Evolutionary conservation across 139 green algal species (phyloP), one percentile per base, ranked within the genome.

Genomic region (Gonium pectorale): DNA sequence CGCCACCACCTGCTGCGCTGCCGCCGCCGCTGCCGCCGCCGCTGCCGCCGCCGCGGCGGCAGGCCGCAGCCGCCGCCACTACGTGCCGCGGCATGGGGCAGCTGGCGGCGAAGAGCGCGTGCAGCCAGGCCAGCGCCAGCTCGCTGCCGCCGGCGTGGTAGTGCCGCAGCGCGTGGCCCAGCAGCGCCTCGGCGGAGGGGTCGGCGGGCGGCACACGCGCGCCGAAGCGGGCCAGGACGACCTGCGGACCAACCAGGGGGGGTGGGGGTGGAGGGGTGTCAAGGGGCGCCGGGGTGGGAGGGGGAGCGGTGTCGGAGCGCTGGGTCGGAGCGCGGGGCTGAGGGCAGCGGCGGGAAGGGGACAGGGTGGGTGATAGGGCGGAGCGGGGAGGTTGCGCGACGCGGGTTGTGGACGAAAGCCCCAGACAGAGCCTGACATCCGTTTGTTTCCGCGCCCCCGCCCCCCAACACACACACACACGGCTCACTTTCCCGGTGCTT

Each of bases 151-250:
- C 62, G 6, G 77, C 40, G 37, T 89, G 73, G 40, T 84, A 92
- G 52, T 85, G 69, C 15, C 27, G 80, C 31, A 94, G 56, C 31
- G 85, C 44, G 64, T 91, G 52, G 33, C 79, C 17, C 63, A 94
- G 87, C 70, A 94, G 33, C 62, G 87, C 52, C 21, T 93, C 87
- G 21, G 60, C 75, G 11, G 83, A 44, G 27, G 63, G 33, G 52
- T 93, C 89, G 4, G 4, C 44, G 3, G 72, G 40, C 0, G 79
- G 73, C 49, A 86, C 46, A 1, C 66, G 49, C 7, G 77, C 83
- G 7, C 84, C 83, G 44, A 95, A 84, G 67, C 87, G 73, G n/a
- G 91, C 87, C 26, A 93, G 86, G 41, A 95, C 74, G 35, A 79
- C 38, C 68, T 78, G 81, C 9, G 87, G n/a, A 26, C 8, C 6